These are phyloP conservation scores for Lanzia echinophila DNA, from an alignment of 2,329 filamentous ascomycete species.

Conservation along the genomic window DNA sequence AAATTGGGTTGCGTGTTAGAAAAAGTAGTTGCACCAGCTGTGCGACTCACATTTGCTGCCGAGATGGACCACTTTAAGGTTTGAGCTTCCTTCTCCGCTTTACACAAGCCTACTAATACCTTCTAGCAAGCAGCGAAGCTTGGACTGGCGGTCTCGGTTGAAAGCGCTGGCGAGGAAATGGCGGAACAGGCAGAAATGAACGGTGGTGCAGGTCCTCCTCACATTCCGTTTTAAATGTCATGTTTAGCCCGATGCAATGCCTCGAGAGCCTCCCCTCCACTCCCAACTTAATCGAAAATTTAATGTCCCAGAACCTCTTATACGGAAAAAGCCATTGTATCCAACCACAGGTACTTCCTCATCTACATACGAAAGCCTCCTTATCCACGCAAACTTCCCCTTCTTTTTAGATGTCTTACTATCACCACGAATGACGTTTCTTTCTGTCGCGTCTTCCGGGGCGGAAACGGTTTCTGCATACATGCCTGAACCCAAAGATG, in stretches of 20 bases:
- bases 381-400: constrained; percentile 10
- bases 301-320: constrained; percentile 19
- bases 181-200: constrained; percentile 71
- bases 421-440: constrained; percentile 10
- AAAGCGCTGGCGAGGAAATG: constrained; percentile 76
- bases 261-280: constrained; percentile 8
- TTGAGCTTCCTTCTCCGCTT: constrained; percentile 35
- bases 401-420: constrained; percentile 26
- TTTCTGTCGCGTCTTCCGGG: constrained; percentile 9
- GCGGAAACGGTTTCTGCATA: constrained; percentile 2
- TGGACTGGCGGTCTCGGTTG: constrained; percentile 87
- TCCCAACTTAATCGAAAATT: constrained; percentile 23
- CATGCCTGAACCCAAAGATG: neutral
- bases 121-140: constrained; percentile 86
- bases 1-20: constrained; percentile 90
- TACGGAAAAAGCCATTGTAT: constrained; percentile 8
- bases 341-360: neutral
- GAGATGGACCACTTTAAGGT: constrained; percentile 96
- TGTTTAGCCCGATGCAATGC: constrained; percentile 16
- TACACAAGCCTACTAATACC: neutral
- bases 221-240: constrained; percentile 55
- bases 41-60: constrained; percentile 89
- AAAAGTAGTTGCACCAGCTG: constrained; percentile 89
- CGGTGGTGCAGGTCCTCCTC: constrained; percentile 40
- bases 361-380: constrained; percentile 3